A percentile compares a stretch with the other conserved stretches of the same genome.
Conservation (phyloP, 108 stramenopile genomes). For the Chaetoceros tenuissimus region DNA sequence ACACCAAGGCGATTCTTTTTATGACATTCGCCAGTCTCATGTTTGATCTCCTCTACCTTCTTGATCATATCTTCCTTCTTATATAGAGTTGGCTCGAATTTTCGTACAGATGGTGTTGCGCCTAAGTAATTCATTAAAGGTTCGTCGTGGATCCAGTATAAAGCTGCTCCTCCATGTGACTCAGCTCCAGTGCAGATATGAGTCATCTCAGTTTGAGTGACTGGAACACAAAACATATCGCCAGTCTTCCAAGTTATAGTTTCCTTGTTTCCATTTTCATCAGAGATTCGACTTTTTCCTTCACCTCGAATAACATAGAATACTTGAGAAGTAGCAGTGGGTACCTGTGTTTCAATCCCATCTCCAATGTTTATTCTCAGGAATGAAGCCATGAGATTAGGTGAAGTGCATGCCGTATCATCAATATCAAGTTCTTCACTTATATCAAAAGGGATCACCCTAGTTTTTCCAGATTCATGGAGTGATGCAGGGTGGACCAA, state of each 20-base stretch:
- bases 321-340: constrained; percentile 16
- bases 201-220: constrained; percentile 1
- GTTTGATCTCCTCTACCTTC: constrained; percentile 11
- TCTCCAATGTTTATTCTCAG: constrained; percentile 8
- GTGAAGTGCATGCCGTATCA: constrained; percentile 8
- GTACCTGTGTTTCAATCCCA: constrained; percentile 6
- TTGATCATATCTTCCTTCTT: constrained; percentile 5
- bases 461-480: constrained; percentile 3
- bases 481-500: constrained; percentile 8
- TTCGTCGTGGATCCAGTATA: constrained; percentile 25
- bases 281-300: background rate
- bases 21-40: constrained; percentile 15
- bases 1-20: constrained; percentile 18
- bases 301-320: constrained; percentile 19
- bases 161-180: constrained; percentile 3
- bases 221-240: constrained; percentile 19
- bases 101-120: constrained; percentile 2
- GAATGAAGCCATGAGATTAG: constrained; percentile 19
- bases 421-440: background rate
- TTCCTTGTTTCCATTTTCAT: constrained; percentile 1
- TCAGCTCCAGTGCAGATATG: constrained; percentile 5
- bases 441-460: constrained; percentile 4
- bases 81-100: constrained; percentile 15
- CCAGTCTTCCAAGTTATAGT: constrained; percentile 15
- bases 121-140: constrained; percentile 24